A percentile compares a stretch with the other conserved stretches of the same genome.
phyloP scores from a whole-genome alignment of 2,329 filamentous ascomycete genomes.

The Cordyceps javanica region DNA sequence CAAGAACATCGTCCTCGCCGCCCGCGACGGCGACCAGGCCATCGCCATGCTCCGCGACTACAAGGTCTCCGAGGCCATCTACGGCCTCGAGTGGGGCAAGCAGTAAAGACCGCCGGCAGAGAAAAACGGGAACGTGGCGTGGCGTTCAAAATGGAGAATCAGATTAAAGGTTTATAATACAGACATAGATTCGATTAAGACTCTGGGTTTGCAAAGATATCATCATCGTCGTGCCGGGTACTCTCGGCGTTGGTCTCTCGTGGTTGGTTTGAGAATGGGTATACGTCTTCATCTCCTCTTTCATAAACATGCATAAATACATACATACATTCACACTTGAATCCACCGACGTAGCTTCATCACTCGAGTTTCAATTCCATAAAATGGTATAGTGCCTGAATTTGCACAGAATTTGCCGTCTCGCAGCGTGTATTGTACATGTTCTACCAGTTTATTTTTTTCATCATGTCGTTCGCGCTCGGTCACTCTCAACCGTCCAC shows the following conservation, averaged over 20 bases:
- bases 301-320: background rate
- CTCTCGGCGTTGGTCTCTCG: background rate
- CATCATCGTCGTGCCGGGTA: no score
- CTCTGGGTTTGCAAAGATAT: background rate
- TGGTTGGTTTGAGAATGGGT: no score
- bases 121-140: no score
- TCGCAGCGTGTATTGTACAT: constrained; percentile 30
- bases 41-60: constrained; percentile 67
- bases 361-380: background rate
- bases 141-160: background rate
- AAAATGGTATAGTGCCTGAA: constrained; percentile 7
- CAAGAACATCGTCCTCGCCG: constrained; percentile 72
- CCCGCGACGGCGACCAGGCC: constrained; percentile 64
- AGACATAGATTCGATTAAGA: no score
- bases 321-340: background rate
- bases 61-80: constrained; percentile 65
- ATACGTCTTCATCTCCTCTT: background rate
- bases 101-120: no score
- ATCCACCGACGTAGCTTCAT: background rate
- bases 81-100: constrained; percentile 75
- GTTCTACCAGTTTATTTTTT: constrained; percentile 24
- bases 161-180: background rate
- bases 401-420: constrained; percentile 18
- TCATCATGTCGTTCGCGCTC: constrained; percentile 14
- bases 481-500: constrained; percentile 26